Percentiles rank a stretch among this genome's conserved stretches.
phyloP scores from a whole-genome alignment of 1,284 basidiomycete species.

The Meira miltonrushii region DNA sequence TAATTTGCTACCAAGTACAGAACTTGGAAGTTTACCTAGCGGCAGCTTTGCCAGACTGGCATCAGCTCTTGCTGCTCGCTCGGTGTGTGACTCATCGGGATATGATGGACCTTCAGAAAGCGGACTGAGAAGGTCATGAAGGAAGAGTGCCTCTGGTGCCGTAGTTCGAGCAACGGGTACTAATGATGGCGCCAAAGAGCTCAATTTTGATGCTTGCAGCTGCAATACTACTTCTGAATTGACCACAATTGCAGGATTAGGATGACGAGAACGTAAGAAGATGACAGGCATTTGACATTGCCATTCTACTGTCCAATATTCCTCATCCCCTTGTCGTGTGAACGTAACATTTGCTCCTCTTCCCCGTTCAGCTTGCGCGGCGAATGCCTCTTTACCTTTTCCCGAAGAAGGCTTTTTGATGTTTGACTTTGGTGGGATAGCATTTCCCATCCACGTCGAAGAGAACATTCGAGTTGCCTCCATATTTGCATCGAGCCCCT shows the following conservation, averaged over 20 bases:
- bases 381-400: background rate
- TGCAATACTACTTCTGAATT: background rate
- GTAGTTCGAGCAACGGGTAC: background rate
- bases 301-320: conserved; percentile 3
- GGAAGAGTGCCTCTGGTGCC: conserved; percentile 2
- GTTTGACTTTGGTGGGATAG: background rate
- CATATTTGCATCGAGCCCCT: background rate
- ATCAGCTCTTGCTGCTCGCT: conserved; percentile 12
- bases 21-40: conserved; percentile 8
- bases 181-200: background rate
- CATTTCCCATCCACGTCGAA: background rate
- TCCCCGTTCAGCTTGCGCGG: background rate
- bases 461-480: conserved; percentile 4
- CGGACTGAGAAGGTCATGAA: conserved; percentile 11
- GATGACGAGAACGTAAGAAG: conserved; percentile 8
- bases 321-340: background rate
- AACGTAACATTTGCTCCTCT: background rate
- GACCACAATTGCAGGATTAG: background rate
- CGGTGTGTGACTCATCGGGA: conserved; percentile 12
- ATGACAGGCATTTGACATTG: conserved; percentile 2
- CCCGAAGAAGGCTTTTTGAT: background rate
- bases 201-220: background rate
- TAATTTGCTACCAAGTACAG: conserved; percentile 10
- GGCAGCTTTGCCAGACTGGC: conserved; percentile 12
- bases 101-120: conserved; percentile 14